Evolutionary conservation across 2,329 filamentous ascomycete genomes (phyloP).

Genomic region (Lasiodiplodia sp.): DNA sequence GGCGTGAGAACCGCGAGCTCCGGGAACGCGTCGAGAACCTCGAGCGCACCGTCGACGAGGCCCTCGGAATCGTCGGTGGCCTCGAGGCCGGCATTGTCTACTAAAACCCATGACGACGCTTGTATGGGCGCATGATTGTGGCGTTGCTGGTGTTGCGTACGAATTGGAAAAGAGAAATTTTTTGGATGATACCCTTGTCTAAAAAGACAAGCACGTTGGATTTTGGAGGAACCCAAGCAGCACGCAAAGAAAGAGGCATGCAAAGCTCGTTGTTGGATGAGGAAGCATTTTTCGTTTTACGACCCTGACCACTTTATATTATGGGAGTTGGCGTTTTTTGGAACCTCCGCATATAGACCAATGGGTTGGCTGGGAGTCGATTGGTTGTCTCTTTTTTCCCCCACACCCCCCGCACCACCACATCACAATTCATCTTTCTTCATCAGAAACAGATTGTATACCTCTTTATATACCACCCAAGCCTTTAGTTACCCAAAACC

Average conservation of each 20-base stretch:
- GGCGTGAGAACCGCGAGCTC: conserved; percentile 63
- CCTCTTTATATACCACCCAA: conserved; percentile 27
- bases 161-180: conserved; percentile 6
- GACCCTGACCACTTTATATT: conserved; percentile 19
- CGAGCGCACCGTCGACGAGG: conserved; percentile 63
- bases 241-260: background rate
- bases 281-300: background rate
- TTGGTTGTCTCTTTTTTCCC: conserved; percentile 22
- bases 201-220: conserved; percentile 22
- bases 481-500: conserved; percentile 25
- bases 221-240: conserved; percentile 6
- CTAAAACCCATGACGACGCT: conserved; percentile 27
- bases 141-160: conserved; percentile 17
- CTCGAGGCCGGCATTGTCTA: conserved; percentile 31
- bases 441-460: conserved; percentile 24
- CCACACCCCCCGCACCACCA: conserved; percentile 2
- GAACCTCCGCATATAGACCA: conserved; percentile 19
- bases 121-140: conserved; percentile 6
- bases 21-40: conserved; percentile 61
- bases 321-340: conserved; percentile 18
- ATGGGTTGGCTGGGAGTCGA: conserved; percentile 21
- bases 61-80: conserved; percentile 59
- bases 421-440: conserved; percentile 17
- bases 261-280: conserved; percentile 14
- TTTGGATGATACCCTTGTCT: conserved; percentile 26